phyloP scores from a whole-genome alignment of 2,329 filamentous ascomycete species.

The Botryotinia convoluta region DNA sequence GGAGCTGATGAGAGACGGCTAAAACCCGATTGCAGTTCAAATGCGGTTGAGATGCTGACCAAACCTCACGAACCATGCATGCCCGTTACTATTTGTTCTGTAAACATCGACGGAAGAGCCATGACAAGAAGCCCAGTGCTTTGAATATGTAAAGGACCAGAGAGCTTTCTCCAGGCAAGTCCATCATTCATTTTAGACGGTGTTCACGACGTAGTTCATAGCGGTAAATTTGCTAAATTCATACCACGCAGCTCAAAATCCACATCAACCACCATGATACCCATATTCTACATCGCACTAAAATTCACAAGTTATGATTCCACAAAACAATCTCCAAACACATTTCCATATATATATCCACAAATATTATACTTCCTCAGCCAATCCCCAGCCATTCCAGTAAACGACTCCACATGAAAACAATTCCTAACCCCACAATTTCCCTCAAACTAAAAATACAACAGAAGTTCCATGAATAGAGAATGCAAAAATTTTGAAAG shows the following conservation, averaged over 20 bases:
- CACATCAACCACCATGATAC: background rate
- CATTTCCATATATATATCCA: background rate
- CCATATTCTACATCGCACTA: background rate
- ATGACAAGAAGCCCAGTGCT: background rate
- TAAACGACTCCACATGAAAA: background rate
- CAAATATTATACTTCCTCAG: background rate
- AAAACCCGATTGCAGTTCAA: no score
- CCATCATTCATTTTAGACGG: background rate
- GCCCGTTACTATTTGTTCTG: no score
- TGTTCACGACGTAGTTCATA: background rate
- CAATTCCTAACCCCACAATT: background rate
- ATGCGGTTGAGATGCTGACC: no score
- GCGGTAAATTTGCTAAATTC: background rate
- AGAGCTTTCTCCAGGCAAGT: background rate
- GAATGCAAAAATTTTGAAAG: rapidly evolving
- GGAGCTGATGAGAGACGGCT: no score
- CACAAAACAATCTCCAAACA: background rate
- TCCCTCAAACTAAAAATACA: background rate
- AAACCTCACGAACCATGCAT: no score
- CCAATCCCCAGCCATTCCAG: background rate
- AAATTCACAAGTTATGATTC: background rate
- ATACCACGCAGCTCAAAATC: background rate
- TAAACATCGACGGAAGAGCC: no score
- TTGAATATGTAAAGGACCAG: background rate
- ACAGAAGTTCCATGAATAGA: background rate